These are phyloP conservation scores for Arctium minus DNA, from an alignment of 129 eudicot species.

Conservation along the genomic window DNA sequence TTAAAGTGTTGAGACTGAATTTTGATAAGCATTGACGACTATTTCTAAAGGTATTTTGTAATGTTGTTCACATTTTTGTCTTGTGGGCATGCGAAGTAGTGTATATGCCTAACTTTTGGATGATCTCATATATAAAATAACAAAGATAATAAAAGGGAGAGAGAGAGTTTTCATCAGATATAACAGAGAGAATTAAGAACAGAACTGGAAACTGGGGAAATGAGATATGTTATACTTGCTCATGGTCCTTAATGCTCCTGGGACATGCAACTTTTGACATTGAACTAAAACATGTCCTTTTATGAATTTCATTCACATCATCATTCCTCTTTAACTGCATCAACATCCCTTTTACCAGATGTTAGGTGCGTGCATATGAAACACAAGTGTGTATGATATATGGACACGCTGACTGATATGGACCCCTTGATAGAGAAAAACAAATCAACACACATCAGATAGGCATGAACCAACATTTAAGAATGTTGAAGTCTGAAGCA, in stretches of 20 bases:
- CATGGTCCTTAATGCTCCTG: slow-evolving; percentile 65
- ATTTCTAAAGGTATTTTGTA: background rate
- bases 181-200: background rate
- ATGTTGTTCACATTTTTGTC: no score
- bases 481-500: no score
- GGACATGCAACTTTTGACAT: slow-evolving; percentile 48
- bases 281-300: slow-evolving; percentile 66
- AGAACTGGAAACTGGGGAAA: background rate
- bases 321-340: slow-evolving; percentile 56
- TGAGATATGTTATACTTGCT: slow-evolving; percentile 41
- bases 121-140: background rate
- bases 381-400: slow-evolving; percentile 79
- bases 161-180: background rate
- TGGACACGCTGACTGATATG: slow-evolving; percentile 84
- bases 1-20: background rate
- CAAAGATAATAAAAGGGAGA: background rate
- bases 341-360: slow-evolving; percentile 74
- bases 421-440: slow-evolving; percentile 59
- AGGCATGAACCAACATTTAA: no score
- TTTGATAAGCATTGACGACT: background rate
- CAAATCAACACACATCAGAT: background rate
- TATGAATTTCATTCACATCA: slow-evolving; percentile 20
- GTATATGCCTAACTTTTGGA: background rate
- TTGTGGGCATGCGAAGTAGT: background rate
- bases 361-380: slow-evolving; percentile 82